These are phyloP conservation scores for Amborella trichopoda DNA, from an alignment of 164 flowering plant species.

Conservation along the genomic window DNA sequence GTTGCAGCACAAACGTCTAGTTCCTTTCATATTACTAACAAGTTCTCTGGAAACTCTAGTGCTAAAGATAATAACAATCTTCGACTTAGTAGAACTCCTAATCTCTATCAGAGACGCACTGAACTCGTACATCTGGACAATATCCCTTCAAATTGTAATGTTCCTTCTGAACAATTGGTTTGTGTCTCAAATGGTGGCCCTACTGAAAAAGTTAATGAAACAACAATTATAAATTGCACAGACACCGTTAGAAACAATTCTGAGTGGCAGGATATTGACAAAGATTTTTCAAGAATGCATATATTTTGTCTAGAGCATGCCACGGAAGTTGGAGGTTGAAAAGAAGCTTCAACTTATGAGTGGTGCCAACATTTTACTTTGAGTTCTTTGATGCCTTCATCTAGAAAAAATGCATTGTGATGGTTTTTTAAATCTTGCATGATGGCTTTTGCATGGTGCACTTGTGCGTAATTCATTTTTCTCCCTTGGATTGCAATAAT, in stretches of 20 bases:
- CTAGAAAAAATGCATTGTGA: too few relatives aligned
- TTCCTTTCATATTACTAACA: too few relatives aligned
- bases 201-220: constrained; percentile 13
- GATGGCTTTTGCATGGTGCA: too few relatives aligned
- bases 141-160: constrained; percentile 1
- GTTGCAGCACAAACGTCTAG: constrained; percentile 6
- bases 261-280: constrained; percentile 44
- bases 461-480: too few relatives aligned
- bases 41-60: too few relatives aligned
- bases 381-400: constrained; percentile 6
- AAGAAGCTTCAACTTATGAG: constrained; percentile 67
- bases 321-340: constrained; percentile 64
- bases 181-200: constrained; percentile 11
- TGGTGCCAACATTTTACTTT: constrained; percentile 65
- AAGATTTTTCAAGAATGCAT: constrained; percentile 72
- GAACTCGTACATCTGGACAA: constrained; percentile 7
- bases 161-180: constrained; percentile 4
- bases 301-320: constrained; percentile 98
- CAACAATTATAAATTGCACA: too few relatives aligned
- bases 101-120: constrained; percentile 2
- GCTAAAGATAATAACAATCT: too few relatives aligned
- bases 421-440: too few relatives aligned
- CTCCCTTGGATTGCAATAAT: too few relatives aligned
- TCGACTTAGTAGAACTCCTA: constrained; percentile 5
- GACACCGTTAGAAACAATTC: too few relatives aligned